phyloP scores from a whole-genome alignment of 108 stramenopile genomes.

The Ochromonas danica region DNA sequence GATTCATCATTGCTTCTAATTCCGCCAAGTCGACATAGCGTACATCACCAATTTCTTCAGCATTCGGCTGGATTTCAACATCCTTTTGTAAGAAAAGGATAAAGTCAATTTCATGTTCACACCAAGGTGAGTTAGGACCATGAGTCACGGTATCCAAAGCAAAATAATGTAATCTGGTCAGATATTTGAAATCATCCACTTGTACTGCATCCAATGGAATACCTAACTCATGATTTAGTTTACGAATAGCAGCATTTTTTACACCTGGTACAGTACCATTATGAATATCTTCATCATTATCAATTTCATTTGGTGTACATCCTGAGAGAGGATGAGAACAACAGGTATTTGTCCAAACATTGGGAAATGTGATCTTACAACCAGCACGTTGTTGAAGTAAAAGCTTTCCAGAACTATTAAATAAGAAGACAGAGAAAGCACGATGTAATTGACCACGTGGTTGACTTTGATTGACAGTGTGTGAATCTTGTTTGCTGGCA shows the following conservation, averaged over 20 bases:
- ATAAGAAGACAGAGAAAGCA: constrained; percentile 96
- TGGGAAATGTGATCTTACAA: constrained; percentile 95
- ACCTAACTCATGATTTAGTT: constrained; percentile 92
- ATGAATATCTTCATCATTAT: constrained; percentile 39
- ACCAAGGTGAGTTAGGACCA: constrained; percentile 81
- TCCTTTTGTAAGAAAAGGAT: constrained; percentile 66
- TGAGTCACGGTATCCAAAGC: constrained; percentile 80
- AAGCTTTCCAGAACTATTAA: constrained; percentile 78
- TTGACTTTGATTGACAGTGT: neutral
- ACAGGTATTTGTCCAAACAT: constrained; percentile 99
- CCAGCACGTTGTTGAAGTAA: constrained; percentile 89
- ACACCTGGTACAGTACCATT: constrained; percentile 66
- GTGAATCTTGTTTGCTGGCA: constrained; percentile 37
- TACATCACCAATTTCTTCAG: constrained; percentile 48
- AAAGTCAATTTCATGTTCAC: constrained; percentile 99
- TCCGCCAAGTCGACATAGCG: constrained; percentile 46
- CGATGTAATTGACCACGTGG: constrained; percentile 73
- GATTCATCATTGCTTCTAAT: constrained; percentile 48
- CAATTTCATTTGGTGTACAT: constrained; percentile 55
- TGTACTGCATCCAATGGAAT: constrained; percentile 68
- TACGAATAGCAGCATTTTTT: constrained; percentile 90
- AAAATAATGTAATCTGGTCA: constrained; percentile 94
- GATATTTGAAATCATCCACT: constrained; percentile 78
- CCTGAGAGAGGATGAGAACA: constrained; percentile 89
- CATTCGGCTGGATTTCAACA: constrained; percentile 42